phyloP scores from a whole-genome alignment of 108 stramenopile genomes.

The Skeletonema marinoi region DNA sequence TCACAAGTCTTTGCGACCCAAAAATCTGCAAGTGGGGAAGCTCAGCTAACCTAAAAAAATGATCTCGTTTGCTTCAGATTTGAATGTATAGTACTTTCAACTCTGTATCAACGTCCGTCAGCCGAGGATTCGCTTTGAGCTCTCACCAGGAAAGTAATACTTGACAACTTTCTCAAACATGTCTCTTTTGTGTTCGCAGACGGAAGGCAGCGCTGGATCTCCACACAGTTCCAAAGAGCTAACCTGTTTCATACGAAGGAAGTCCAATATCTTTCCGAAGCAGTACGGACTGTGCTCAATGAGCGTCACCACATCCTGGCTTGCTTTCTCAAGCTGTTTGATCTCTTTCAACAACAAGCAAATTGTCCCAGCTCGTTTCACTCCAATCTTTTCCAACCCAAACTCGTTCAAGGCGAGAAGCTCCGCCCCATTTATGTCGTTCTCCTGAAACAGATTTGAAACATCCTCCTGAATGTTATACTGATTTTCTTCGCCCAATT shows the following conservation, averaged over 20 bases:
- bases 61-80: no score
- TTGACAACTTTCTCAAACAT: conserved; percentile 16
- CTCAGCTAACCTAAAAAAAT: no score
- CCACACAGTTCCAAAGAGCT: neutral
- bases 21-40: no score
- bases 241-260: neutral
- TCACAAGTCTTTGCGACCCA: no score
- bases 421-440: neutral
- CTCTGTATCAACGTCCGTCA: no score
- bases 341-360: conserved; percentile 12
- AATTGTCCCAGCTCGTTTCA: conserved; percentile 6
- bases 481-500: neutral
- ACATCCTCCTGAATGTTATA: neutral
- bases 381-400: conserved; percentile 11
- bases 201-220: neutral
- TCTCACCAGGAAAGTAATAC: conserved; percentile 5
- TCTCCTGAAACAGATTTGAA: neutral
- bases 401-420: conserved; percentile 7
- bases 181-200: neutral
- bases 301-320: no score
- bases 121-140: neutral
- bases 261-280: no score
- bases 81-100: no score
- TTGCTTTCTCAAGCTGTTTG: conserved; percentile 4
- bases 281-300: no score